These are phyloP conservation scores for Cutaneotrichosporon arboriforme DNA, from an alignment of 1,284 basidiomycete species.

Conservation along the genomic window DNA sequence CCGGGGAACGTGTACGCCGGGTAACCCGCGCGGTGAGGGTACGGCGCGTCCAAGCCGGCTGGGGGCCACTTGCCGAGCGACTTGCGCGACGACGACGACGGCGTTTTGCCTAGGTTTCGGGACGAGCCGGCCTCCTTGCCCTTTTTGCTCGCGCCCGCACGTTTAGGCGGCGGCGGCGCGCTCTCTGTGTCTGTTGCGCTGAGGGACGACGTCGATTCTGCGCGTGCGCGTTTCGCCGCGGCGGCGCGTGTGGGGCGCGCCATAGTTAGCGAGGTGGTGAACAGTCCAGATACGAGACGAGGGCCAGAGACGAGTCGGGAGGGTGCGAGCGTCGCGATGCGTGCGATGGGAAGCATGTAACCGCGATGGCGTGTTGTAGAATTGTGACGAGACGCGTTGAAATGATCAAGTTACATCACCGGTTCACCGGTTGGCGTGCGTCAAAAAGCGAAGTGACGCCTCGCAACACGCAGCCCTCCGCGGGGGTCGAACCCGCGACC, in stretches of 20 bases:
- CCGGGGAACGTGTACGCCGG: conserved; percentile 27
- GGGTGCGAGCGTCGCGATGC: too few relatives aligned
- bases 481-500: not conserved
- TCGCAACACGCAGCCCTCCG: too few relatives aligned
- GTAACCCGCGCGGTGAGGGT: conserved; percentile 36
- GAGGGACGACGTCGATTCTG: conserved; percentile 6
- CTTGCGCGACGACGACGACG: conserved; percentile 3
- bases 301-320: too few relatives aligned
- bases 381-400: too few relatives aligned
- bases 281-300: too few relatives aligned
- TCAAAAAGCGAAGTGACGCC: too few relatives aligned
- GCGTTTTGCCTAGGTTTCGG: not conserved
- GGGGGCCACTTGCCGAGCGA: conserved; percentile 31
- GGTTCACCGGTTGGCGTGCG: too few relatives aligned
- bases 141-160: not conserved
- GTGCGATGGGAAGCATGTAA: too few relatives aligned
- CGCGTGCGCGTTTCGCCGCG: conserved; percentile 9
- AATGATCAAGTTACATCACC: too few relatives aligned
- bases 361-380: too few relatives aligned
- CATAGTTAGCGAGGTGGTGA: not conserved
- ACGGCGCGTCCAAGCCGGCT: conserved; percentile 31
- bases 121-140: not conserved
- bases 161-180: conserved; percentile 2
- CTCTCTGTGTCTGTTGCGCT: conserved; percentile 1
- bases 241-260: not conserved